Conservation (phyloP, 805 yeast species). For the Torulaspora quercuum region DNA sequence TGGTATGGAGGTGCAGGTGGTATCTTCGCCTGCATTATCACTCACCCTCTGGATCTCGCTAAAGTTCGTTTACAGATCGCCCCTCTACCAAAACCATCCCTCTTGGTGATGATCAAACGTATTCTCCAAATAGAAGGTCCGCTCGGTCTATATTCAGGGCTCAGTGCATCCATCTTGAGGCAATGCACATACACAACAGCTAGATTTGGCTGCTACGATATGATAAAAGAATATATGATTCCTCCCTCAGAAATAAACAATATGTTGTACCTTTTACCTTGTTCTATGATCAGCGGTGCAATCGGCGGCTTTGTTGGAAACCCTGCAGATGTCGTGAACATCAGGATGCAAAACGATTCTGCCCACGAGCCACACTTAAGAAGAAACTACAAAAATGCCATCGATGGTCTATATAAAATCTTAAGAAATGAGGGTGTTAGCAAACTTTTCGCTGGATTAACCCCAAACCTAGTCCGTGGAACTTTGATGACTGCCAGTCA, state of each 20-base stretch:
- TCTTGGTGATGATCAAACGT: slow-evolving; percentile 48
- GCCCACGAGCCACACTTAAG: slow-evolving; percentile 60
- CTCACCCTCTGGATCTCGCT: slow-evolving; percentile 84
- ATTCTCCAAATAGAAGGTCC: slow-evolving; percentile 51
- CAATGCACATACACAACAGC: slow-evolving; percentile 88
- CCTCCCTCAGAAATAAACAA: slow-evolving; percentile 48
- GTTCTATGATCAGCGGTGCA: slow-evolving; percentile 83
- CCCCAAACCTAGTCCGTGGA: slow-evolving; percentile 77
- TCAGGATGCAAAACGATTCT: slow-evolving; percentile 87
- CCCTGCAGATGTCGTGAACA: slow-evolving; percentile 83
- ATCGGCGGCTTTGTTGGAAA: slow-evolving; percentile 84
- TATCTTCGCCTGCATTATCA: slow-evolving; percentile 59
- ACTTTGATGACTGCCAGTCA: slow-evolving; percentile 87
- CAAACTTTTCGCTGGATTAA: slow-evolving; percentile 67
- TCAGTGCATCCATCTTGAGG: slow-evolving; percentile 75
- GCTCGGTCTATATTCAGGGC: slow-evolving; percentile 70
- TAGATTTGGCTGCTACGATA: slow-evolving; percentile 82
- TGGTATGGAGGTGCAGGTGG: slow-evolving; percentile 72
- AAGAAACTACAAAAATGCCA: slow-evolving; percentile 71
- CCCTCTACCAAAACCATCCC: slow-evolving; percentile 56
- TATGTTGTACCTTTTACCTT: slow-evolving; percentile 59
- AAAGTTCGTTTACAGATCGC: slow-evolving; percentile 86
- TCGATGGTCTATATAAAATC: slow-evolving; percentile 69
- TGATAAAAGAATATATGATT: slow-evolving; percentile 54
- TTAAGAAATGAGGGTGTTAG: slow-evolving; percentile 54